Base-by-base conservation (phyloP, 768 basidiomycete species). In the Podaxis sp. region DNA sequence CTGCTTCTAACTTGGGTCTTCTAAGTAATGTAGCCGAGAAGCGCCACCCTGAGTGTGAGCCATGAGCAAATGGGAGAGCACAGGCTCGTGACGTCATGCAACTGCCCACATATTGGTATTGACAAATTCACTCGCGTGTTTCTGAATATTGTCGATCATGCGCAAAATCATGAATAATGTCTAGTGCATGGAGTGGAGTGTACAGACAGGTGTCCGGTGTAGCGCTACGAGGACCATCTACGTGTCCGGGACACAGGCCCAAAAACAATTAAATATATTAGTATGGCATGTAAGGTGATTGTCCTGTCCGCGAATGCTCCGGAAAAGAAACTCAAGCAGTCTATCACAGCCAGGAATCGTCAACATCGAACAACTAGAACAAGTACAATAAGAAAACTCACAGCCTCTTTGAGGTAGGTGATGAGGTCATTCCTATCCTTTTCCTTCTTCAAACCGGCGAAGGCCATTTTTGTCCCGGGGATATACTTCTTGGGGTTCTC, bases 401-500 rank as follows among this genome's bases (percentile, higher is more conserved):
- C 91, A 58, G 83, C 70, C 55, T 87, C 83, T 81, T 91, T 91
- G 68, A 95, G 80, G 72, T 81, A 86, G 61, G 94, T 86, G 70
- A 98, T 83, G 69, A 98, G 87, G 78, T 98, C 95, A 72, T 87
- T 91, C 78, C 95, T 88, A 74, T 98, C 95, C 83, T 95, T 93
- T 9, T 93, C 93, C 86, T 98, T 98, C 89, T 98, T 98, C 73
- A 98, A 78, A 69, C 96, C 96, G 65, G 95, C 94, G 68, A 97
- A 98, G 61, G 95, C 95, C 95, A 98, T 98, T 81, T 96, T 97
- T 54, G 95, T 97, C 51, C 95, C 95, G 40, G 93, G 93, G 66
- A 95, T 95, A 79, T 94, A 95, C 90, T 96, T 96, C 83, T 98
- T 98, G 63, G 95, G 95, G 82, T 97, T 94, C 78, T 94, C 91